Conservation (phyloP, 805 yeast genomes). For the Cyberlindnera sargentensis region DNA sequence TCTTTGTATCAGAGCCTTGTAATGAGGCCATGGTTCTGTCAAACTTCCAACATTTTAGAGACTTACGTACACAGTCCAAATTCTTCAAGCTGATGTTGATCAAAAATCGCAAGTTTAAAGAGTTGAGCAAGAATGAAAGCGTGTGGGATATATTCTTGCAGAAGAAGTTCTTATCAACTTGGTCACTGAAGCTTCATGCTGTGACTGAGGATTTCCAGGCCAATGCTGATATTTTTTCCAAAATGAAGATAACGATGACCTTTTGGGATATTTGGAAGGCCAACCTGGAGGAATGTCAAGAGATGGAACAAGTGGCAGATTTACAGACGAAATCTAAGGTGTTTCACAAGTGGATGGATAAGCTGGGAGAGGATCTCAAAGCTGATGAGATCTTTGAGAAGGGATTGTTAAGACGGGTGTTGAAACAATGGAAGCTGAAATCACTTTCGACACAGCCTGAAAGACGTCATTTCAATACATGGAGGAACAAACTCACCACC, state of each 20-base stretch:
- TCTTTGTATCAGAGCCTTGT: constrained; percentile 16
- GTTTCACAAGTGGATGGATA: constrained; percentile 14
- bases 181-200: constrained; percentile 9
- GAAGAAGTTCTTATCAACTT: constrained; percentile 11
- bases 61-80: constrained; percentile 1
- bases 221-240: constrained; percentile 16
- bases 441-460: background rate
- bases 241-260: constrained; percentile 10
- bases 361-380: background rate
- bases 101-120: constrained; percentile 13
- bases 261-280: constrained; percentile 18
- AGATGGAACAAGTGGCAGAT: constrained; percentile 10
- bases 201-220: constrained; percentile 13
- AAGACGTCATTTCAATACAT: constrained; percentile 3
- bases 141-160: constrained; percentile 14
- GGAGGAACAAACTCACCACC: constrained; percentile 4
- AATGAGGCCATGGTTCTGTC: constrained; percentile 23
- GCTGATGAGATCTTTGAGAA: constrained; percentile 6
- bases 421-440: constrained; percentile 12
- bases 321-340: constrained; percentile 9
- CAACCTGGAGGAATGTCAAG: constrained; percentile 6
- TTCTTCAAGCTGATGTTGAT: constrained; percentile 16
- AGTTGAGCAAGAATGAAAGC: constrained; percentile 10
- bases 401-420: constrained; percentile 1
- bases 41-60: constrained; percentile 13